Evolutionary conservation across 257 asterid genomes (phyloP).

Genomic region (Gentiana macrophylla): DNA sequence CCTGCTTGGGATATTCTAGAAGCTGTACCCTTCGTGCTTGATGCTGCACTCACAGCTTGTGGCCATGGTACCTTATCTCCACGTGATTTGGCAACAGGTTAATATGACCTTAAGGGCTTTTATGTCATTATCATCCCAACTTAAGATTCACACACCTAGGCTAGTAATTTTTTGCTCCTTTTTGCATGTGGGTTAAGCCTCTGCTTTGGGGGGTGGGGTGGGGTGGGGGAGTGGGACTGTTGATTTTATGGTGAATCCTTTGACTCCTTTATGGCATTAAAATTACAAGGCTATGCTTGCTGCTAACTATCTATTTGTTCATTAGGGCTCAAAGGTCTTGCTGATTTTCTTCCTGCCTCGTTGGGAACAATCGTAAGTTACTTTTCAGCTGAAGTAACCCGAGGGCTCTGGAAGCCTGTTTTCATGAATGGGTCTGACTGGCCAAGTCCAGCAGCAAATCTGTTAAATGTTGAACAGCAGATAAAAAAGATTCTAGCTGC

Average conservation of each 20-base stretch:
- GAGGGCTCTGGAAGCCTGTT: constrained; percentile 97
- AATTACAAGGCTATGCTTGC: constrained; percentile 9
- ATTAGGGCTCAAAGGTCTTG: constrained; percentile 96
- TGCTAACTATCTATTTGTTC: constrained; percentile 5
- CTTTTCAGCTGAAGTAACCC: constrained; percentile 89
- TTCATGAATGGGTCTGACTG: constrained; percentile 98
- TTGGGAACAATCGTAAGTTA: constrained; percentile 83
- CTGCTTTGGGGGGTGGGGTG: too few relatives aligned
- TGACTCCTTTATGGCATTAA: background rate
- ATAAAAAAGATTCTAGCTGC: constrained; percentile 76
- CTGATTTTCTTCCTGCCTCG: constrained; percentile 98
- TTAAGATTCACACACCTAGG: background rate
- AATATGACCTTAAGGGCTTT: constrained; percentile 7
- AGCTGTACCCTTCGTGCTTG: constrained; percentile 96
- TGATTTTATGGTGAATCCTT: background rate
- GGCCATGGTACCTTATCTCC: constrained; percentile 89
- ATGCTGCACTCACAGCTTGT: constrained; percentile 92
- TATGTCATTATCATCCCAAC: background rate
- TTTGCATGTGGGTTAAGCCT: too few relatives aligned
- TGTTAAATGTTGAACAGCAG: constrained; percentile 74
- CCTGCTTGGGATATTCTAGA: constrained; percentile 99
- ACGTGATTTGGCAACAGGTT: constrained; percentile 93
- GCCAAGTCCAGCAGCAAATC: constrained; percentile 96
- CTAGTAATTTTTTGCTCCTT: background rate
- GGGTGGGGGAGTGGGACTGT: too few relatives aligned